Base-by-base conservation (phyloP, 2,329 filamentous ascomycete species). In the Teratosphaeria destructans region DNA sequence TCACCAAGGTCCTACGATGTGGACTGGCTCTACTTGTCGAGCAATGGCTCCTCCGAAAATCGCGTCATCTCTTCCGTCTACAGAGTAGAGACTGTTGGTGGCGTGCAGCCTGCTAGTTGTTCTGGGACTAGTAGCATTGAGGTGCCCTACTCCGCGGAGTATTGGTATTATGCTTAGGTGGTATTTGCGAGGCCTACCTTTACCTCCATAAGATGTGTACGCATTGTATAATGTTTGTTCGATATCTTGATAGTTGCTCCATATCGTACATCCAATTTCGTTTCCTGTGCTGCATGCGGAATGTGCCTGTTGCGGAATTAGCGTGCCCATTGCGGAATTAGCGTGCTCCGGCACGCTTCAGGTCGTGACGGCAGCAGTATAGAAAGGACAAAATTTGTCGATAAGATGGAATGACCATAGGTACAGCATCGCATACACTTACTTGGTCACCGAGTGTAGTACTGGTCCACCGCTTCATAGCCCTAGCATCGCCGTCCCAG, bases 1-100 rank as follows among this genome's bases (percentile, higher is more conserved):
- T 84, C 86, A 0, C 86, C 87, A 0, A 65, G 60, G 23, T 66
- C 75, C 29, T 75, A 74, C 8, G 62, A 76, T 1, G 71, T 81
- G 32, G 71, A 74, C 59, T 81, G 79, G 79, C 67, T 81, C 27
- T 72, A 73, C n/a, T 69, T 81, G 53, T 67, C 67, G 34, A 74
- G 78, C 65, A 71, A 73, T 39, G 72, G 68, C 11, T 62, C 47
- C 6, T 71, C 72, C 6, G 61, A 69, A 8, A 74, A 72, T 23
- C 60, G 67, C 8, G 75, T 74, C n/a, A 64, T 79, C 60, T 71
- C 71, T 47, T 74, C 73, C 4, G 77, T 79, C 2, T 81, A 80
- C 63, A 70, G 79, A 7, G 70, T 80, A 10, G 74, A 79, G 66
- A 80, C 78, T 16, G 78, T 76, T 0, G 78, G 78, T 3, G 78